A percentile compares a stretch with the other conserved stretches of the same genome.
phyloP scores from a whole-genome alignment of 2,329 filamentous ascomycete species.

The Lasiodiplodia sp. region DNA sequence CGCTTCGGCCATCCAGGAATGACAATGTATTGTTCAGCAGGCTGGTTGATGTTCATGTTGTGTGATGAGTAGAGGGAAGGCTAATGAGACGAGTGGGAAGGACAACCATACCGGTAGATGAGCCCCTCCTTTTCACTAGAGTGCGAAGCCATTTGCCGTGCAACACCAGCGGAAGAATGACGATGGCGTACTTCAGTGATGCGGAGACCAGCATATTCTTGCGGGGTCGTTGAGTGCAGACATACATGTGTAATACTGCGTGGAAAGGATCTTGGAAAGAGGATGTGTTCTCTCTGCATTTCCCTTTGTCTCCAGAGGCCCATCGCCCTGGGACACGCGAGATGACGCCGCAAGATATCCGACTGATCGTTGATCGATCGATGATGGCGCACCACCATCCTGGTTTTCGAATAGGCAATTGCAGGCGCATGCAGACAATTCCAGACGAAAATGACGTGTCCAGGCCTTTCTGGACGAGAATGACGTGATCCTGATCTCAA shows the following conservation, averaged over 20 bases:
- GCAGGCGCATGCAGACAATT: not conserved
- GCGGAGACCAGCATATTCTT: not conserved
- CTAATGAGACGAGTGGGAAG: not conserved
- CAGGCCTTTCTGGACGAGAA: not conserved
- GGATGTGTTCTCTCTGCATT: too few species aligned
- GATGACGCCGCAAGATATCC: not conserved
- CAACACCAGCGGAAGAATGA: not conserved
- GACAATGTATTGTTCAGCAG: slow-evolving; percentile 44
- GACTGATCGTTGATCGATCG: slow-evolving; percentile 8
- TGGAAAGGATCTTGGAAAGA: too few species aligned
- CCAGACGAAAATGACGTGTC: not conserved
- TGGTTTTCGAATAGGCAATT: not conserved
- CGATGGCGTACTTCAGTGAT: not conserved
- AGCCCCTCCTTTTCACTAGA: not conserved
- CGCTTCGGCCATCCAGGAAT: slow-evolving; percentile 48
- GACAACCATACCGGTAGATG: not conserved
- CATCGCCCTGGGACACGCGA: not conserved
- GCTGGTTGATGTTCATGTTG: slow-evolving; percentile 50
- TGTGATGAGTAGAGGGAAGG: not conserved
- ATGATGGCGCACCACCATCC: not conserved
- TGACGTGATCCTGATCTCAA: not conserved
- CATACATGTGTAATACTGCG: not conserved
- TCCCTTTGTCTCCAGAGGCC: not conserved
- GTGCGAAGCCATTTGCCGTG: not conserved
- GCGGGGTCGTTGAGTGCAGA: not conserved